Conservation (phyloP, 148 eudicot genomes). For the Simmondsia chinensis region DNA sequence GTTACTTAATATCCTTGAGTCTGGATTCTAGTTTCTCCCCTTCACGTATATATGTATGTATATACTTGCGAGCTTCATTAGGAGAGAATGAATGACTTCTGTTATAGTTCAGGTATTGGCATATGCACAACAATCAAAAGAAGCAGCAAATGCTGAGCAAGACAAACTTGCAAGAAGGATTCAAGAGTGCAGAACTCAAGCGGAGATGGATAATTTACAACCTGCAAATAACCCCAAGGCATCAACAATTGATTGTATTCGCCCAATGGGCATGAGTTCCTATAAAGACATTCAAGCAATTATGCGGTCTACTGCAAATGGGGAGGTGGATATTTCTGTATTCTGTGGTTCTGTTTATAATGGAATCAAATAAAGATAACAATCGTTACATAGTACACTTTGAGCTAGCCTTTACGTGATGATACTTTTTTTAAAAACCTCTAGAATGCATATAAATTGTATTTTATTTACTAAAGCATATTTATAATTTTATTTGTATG, state of each 20-base stretch:
- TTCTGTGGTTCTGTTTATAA: neutral
- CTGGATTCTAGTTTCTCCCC: too few species aligned
- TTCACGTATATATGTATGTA: too few species aligned
- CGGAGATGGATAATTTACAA: slow-evolving; percentile 55
- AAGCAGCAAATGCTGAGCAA: slow-evolving; percentile 66
- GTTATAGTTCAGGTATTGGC: slow-evolving; percentile 59
- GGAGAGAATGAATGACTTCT: neutral
- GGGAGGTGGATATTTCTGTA: slow-evolving; percentile 41
- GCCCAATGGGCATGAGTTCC: slow-evolving; percentile 47
- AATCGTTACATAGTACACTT: too few species aligned
- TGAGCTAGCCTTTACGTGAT: too few species aligned
- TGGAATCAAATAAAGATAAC: too few species aligned
- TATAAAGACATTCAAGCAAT: slow-evolving; percentile 60
- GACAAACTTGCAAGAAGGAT: slow-evolving; percentile 89
- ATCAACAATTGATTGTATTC: slow-evolving; percentile 45
- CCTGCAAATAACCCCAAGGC: slow-evolving; percentile 46
- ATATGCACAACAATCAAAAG: slow-evolving; percentile 93
- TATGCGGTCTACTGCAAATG: slow-evolving; percentile 72
- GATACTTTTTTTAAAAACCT: too few species aligned
- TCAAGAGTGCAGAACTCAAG: slow-evolving; percentile 87
- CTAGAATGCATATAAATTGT: too few species aligned
- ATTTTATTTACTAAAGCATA: too few species aligned
- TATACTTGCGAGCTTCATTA: too few species aligned
- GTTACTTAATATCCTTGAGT: too few species aligned
- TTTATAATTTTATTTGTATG: too few species aligned